Conservation (phyloP, 257 asterid genomes). For the Solanum habrochaites region DNA sequence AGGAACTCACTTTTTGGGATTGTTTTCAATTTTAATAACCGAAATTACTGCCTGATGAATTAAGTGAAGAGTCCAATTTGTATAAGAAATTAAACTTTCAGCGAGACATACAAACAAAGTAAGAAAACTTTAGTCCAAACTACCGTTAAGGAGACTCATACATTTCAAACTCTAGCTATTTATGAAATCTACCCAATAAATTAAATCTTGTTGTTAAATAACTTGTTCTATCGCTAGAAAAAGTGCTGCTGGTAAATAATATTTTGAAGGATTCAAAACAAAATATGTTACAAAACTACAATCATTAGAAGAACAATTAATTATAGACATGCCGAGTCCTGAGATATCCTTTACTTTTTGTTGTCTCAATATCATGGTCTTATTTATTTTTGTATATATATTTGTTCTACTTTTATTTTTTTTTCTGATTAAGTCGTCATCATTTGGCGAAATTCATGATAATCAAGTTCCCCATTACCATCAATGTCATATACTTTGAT, state of each 20-base stretch:
- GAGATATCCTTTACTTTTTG: not conserved
- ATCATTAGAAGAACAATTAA: not conserved
- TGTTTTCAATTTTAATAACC: not conserved
- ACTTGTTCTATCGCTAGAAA: not conserved
- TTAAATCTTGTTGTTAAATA: not conserved
- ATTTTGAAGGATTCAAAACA: not conserved
- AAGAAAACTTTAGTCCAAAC: not conserved
- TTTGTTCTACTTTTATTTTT: not conserved
- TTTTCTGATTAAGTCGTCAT: slow-evolving; percentile 17
- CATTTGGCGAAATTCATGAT: slow-evolving; percentile 41
- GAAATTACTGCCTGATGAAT: not conserved
- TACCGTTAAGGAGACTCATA: not conserved
- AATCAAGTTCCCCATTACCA: slow-evolving; percentile 54
- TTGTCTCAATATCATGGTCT: not conserved
- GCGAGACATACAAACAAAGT: too few relatives aligned
- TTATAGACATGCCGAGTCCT: not conserved
- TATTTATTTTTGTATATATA: not conserved
- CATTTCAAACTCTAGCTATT: not conserved
- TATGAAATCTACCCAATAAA: not conserved
- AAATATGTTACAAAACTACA: not conserved
- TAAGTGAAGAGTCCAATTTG: not conserved
- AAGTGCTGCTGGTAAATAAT: too few relatives aligned
- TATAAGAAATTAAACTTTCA: too few relatives aligned
- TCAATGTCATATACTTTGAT: slow-evolving; percentile 37
- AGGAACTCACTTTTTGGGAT: not conserved